Percentiles rank a stretch among this genome's conserved stretches.
Evolutionary conservation across 129 eudicot species (phyloP).

Genomic region (Sambucus nigra): DNA sequence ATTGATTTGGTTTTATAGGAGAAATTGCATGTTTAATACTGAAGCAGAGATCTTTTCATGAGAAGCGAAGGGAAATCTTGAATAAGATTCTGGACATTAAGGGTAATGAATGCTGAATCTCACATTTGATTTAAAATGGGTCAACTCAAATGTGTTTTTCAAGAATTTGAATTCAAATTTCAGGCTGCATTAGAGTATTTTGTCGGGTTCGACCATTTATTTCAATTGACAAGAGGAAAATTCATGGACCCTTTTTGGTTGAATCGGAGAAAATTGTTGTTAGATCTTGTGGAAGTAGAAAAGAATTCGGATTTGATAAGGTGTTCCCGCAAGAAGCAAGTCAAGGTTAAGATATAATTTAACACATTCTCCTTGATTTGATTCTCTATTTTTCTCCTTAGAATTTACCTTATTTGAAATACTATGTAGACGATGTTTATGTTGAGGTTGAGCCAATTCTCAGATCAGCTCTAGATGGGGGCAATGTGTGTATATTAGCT

Average conservation of each 20-base stretch:
- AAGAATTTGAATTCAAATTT: not conserved
- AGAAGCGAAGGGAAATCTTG: constrained; percentile 27
- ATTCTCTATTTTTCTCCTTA: constrained; percentile 3
- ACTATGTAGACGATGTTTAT: constrained; percentile 50
- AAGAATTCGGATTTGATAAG: constrained; percentile 61
- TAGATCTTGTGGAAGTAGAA: constrained; percentile 43
- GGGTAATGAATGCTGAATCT: constrained; percentile 12
- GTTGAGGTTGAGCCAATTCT: constrained; percentile 66
- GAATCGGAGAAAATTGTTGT: constrained; percentile 49
- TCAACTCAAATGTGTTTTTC: not conserved
- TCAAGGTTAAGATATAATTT: constrained; percentile 37
- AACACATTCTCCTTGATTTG: not conserved
- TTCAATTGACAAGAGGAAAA: constrained; percentile 22
- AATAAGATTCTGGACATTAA: constrained; percentile 39
- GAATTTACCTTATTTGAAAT: not conserved
- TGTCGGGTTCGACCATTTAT: constrained; percentile 59
- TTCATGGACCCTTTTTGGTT: constrained; percentile 29
- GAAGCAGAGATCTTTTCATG: constrained; percentile 19
- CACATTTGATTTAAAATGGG: constrained; percentile 3
- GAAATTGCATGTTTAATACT: constrained; percentile 24
- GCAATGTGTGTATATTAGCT: constrained; percentile 62
- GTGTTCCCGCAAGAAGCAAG: constrained; percentile 47
- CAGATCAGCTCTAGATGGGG: constrained; percentile 75
- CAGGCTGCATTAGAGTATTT: constrained; percentile 67
- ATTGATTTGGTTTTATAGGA: constrained; percentile 18